Base-by-base conservation (phyloP, 768 basidiomycete species). In the Tephrocybe sp. region DNA sequence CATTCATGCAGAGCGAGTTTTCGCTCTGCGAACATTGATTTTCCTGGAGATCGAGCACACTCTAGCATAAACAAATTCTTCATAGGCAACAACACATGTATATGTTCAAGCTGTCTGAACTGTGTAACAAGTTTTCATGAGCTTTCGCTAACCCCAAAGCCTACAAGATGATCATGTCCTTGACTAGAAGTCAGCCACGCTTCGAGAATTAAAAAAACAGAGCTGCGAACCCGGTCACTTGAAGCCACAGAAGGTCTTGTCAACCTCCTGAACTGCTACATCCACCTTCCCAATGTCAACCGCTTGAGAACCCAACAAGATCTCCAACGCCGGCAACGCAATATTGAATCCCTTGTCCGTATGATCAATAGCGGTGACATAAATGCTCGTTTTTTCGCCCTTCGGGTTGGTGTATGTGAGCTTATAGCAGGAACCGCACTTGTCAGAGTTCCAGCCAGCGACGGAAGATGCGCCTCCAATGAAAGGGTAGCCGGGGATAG, bases 351-450 rank as follows among this genome's bases (percentile, higher is more conserved):
- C 57, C 53, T 13, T n/a, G 7, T 29, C 22, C 4, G 54, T 37
- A 11, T 64, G 58, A 56, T 83, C 79, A n/a, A 84, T 62, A 2
- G 70, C 79, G 1, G 76, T 64, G 2, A 82, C 53, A 31, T 69
- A 66, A 58, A 80, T 64, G 47, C 54, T 71, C 36, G 31, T 66
- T 11, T 55, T 57, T 3, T 21, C 47, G 12, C 66, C 63, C 0
- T 25, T 11, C 12, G 21, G 40, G 25, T 58, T 58, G 29, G 67
- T 67, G 60, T 71, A 80, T 11, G 71, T 72, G 54, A 83, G 59
- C 52, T 67, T 45, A 73, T 77, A 82, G 65, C 83, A 83, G 18
- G 70, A 67, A 3, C 78, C 79, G 55, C 82, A 84, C 44, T 69
- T 63, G 3, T 52, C 47, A 1, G 78, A 80, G 60, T 76, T 67